phyloP scores from a whole-genome alignment of 352 stramenopile genomes.

The Globisporangium perplexum region DNA sequence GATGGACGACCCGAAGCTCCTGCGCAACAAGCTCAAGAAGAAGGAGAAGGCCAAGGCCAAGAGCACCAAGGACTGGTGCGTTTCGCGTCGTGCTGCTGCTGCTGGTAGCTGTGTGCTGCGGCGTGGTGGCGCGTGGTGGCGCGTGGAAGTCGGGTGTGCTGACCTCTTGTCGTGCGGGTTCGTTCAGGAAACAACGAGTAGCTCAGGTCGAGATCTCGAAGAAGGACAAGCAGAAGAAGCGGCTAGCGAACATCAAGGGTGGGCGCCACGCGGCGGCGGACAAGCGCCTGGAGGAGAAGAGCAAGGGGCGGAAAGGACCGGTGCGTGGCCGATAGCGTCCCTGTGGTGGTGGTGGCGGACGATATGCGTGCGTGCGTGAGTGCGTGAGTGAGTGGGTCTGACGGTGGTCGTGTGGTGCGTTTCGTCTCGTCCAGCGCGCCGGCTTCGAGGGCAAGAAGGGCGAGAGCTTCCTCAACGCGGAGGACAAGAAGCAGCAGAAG shows the following conservation, averaged over 20 bases:
- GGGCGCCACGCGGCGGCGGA: conserved; percentile 6
- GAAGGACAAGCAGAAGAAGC: conserved; percentile 67
- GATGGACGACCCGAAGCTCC: conserved; percentile 71
- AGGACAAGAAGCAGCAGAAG: conserved; percentile 49
- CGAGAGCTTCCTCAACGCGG: conserved; percentile 59
- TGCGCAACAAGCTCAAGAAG: conserved; percentile 79
- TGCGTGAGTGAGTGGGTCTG: background rate
- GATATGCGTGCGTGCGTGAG: too few relatives aligned
- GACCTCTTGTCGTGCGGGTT: conserved; percentile 1
- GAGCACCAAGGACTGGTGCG: conserved; percentile 68
- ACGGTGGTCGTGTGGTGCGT: background rate
- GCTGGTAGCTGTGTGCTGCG: background rate
- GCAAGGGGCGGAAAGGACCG: conserved; percentile 36
- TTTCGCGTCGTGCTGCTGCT: too few relatives aligned
- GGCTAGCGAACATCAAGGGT: conserved; percentile 27
- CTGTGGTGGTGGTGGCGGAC: too few relatives aligned
- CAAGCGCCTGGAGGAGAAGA: conserved; percentile 26
- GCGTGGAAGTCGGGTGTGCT: background rate
- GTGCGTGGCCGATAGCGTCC: conserved; percentile 12
- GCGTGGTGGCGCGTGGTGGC: too few relatives aligned
- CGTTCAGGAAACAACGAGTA: conserved; percentile 51
- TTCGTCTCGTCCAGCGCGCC: conserved; percentile 32
- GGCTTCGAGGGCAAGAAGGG: conserved; percentile 84
- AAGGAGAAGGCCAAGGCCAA: conserved; percentile 80
- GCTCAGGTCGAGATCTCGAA: conserved; percentile 50